A percentile compares a stretch with the other conserved stretches of the same genome.
Evolutionary conservation across 306 rosid species (phyloP).

Genomic region (Malus sieversii): DNA sequence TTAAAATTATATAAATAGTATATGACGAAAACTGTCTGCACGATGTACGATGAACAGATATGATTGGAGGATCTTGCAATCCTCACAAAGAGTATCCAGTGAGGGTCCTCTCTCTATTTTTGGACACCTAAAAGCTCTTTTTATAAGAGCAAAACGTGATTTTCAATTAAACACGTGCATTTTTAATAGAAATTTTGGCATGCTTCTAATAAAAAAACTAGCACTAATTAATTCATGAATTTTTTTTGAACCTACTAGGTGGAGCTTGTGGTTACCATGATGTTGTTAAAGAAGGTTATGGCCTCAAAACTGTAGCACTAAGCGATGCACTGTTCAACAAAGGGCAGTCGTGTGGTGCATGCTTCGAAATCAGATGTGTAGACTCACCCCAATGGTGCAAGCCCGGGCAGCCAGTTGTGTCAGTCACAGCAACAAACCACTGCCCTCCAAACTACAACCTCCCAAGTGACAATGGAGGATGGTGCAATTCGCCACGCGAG

Average conservation of each 20-base stretch:
- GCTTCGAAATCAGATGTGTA: constrained; percentile 57
- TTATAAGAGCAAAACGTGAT: no score
- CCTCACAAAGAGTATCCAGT: no score
- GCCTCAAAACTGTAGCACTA: constrained; percentile 55
- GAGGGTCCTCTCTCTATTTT: no score
- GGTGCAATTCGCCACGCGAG: constrained; percentile 75
- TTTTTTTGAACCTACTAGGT: constrained; percentile 21
- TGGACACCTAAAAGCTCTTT: no score
- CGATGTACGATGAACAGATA: no score
- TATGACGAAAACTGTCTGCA: accelerated
- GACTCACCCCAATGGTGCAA: constrained; percentile 48
- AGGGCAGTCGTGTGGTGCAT: constrained; percentile 62
- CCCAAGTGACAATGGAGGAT: constrained; percentile 52
- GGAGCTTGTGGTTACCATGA: constrained; percentile 82
- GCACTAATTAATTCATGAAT: background rate
- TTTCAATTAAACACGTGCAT: no score
- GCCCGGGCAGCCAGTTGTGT: constrained; percentile 28
- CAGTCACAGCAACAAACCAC: constrained; percentile 56
- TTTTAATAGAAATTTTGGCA: no score
- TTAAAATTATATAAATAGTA: no score
- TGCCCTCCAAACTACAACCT: constrained; percentile 50
- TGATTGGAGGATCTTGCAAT: no score
- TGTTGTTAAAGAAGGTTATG: constrained; percentile 68
- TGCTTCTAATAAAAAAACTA: background rate
- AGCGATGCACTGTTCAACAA: constrained; percentile 53